Conservation (phyloP, 176 grass and related monocot genomes). For the Bolboschoenus planiculmis region DNA sequence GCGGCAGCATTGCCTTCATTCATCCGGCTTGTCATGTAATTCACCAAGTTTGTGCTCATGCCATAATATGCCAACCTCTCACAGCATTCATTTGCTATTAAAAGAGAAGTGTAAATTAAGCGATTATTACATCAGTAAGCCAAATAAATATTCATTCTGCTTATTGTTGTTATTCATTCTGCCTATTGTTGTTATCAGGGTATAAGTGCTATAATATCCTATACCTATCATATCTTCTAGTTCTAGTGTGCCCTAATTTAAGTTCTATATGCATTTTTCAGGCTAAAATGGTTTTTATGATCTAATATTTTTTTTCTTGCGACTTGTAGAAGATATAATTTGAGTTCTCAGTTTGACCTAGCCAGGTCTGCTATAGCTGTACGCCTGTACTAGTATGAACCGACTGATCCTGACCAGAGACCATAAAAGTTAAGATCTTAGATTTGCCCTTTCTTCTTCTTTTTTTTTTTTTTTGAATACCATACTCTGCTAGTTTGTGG, state of each 20-base stretch:
- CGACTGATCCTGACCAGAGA: background rate
- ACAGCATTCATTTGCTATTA: slow-evolving; percentile 72
- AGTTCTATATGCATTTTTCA: too few relatives aligned
- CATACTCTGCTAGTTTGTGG: background rate
- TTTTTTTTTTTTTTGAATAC: background rate
- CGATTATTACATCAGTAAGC: background rate
- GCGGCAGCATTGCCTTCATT: slow-evolving; percentile 33
- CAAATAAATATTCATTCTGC: background rate
- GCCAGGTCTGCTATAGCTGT: too few relatives aligned
- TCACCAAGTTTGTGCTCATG: slow-evolving; percentile 84
- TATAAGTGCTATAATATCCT: background rate
- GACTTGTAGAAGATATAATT: background rate
- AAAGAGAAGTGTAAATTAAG: slow-evolving; percentile 2
- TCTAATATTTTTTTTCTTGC: background rate
- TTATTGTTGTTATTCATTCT: background rate
- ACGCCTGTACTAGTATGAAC: background rate
- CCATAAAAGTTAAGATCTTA: background rate
- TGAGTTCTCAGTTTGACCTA: background rate
- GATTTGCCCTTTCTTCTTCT: background rate
- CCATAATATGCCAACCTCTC: slow-evolving; percentile 80
- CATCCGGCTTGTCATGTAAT: slow-evolving; percentile 55
- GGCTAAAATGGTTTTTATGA: background rate
- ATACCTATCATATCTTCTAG: background rate
- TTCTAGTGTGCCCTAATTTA: background rate
- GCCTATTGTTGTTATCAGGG: background rate